Evolutionary conservation across 1,139 yeast species (phyloP).

Genomic region (Meyerozyma smithsonii): DNA sequence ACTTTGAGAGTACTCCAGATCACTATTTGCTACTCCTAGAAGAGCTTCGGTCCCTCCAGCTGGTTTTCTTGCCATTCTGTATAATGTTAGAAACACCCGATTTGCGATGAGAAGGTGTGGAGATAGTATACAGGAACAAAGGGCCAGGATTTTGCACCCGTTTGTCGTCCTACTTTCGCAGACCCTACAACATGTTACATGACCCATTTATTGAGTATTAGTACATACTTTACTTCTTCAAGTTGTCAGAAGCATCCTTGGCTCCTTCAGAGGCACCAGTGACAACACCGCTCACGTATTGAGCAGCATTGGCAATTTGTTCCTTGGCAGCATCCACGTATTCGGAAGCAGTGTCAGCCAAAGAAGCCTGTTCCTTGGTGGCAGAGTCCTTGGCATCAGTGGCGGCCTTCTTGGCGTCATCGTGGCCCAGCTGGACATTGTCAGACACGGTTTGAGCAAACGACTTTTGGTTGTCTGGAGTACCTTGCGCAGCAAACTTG

Average conservation of each 20-base stretch:
- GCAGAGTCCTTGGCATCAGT: conserved; percentile 25
- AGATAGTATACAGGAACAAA: not conserved
- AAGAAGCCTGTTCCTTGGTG: conserved; percentile 27
- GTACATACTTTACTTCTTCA: conserved; percentile 19
- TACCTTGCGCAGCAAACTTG: conserved; percentile 51
- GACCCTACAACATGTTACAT: too few relatives aligned
- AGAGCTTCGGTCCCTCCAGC: not conserved
- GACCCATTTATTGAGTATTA: too few relatives aligned
- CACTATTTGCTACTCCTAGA: not conserved
- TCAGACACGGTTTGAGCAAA: conserved; percentile 65
- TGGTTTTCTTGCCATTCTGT: not conserved
- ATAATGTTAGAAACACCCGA: not conserved
- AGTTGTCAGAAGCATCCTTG: conserved; percentile 22
- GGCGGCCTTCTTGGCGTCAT: conserved; percentile 44
- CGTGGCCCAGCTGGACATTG: conserved; percentile 42
- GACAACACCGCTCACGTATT: conserved; percentile 53
- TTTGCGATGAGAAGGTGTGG: not conserved
- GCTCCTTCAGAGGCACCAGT: conserved; percentile 62
- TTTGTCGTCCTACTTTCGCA: too few relatives aligned
- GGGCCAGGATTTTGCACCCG: not conserved
- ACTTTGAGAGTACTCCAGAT: not conserved
- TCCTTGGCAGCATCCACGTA: conserved; percentile 62
- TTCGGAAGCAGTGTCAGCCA: conserved; percentile 53
- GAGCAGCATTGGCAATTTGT: conserved; percentile 56
- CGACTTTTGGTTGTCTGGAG: conserved; percentile 67